Evolutionary conservation across 768 basidiomycete genomes (phyloP), one percentile per base, ranked within the genome.

Genomic region (Xerocomus potaroensis): DNA sequence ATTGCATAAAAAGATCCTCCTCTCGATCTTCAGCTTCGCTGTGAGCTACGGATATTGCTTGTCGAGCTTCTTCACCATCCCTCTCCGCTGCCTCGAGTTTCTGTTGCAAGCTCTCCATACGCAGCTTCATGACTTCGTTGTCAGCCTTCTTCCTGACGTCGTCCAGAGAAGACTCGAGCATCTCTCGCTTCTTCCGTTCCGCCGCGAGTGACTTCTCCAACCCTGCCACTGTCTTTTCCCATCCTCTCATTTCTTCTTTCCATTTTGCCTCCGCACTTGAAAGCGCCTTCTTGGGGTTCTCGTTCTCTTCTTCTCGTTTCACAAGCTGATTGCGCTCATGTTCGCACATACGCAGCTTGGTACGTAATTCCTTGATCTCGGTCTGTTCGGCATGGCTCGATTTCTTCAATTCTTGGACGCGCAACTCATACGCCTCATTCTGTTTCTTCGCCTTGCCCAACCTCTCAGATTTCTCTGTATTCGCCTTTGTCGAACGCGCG

Each of bases 381-480:
- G 69, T 64, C 56, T 84, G 79, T 47, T 84, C 82, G 0, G 68
- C 50, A 0, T 63, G 49, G 15, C 69, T 65, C 16, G 64, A 46
- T 55, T 75, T 80, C 63, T 78, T 84, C 49, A 81, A 66, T 40
- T 85, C 85, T 32, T 80, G 79, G 3, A 85, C 54, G 32, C 79
- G 77, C n/a, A 63, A 51, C 24, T 87, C 84, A 35, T 80, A 72
- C 5, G 66, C 47, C 4, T 80, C 77, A 23, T 70, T 75, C 48
- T 82, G 81, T 58, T 78, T 84, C 71, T 76, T 83, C 47, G 81
- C 71, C 56, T 80, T 85, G 33, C 84, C 80, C 3, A 72, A 47
- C 7, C 74, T 75, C 3, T 81, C 81, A 8, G 65, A 45, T 11
- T 78, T 73, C 27, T 87, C 86, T 1, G 66, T 36, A 27, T 67